Conservation (phyloP, 345 rosid genomes). For the Lumnitzera racemosa region DNA sequence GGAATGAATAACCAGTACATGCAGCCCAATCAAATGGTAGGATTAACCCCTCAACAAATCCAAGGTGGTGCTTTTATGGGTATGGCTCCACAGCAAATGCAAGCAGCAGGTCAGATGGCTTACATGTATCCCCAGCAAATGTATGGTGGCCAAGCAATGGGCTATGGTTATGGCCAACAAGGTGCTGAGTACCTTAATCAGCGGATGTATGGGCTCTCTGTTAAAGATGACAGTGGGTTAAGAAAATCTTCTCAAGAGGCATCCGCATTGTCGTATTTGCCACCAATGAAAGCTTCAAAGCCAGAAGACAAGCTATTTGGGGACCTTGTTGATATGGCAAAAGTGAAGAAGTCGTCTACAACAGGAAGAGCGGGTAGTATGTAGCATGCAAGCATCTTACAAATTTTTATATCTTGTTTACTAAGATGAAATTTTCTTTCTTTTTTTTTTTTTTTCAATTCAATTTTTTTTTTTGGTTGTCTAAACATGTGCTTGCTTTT, state of each 20-base stretch:
- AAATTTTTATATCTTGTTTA: conserved; percentile 13
- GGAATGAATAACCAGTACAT: conserved; percentile 14
- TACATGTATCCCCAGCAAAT: conserved; percentile 55
- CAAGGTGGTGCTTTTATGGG: conserved; percentile 61
- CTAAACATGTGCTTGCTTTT: conserved; percentile 9
- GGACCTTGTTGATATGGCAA: conserved; percentile 89
- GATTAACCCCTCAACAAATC: conserved; percentile 34
- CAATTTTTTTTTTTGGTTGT: conserved; percentile 14
- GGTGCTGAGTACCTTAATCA: conserved; percentile 58
- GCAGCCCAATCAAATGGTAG: conserved; percentile 34
- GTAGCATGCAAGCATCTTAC: conserved; percentile 27
- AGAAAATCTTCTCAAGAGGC: conserved; percentile 43
- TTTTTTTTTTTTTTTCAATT: conserved; percentile 3
- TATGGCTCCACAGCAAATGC: conserved; percentile 45
- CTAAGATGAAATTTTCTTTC: conserved; percentile 3
- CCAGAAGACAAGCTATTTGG: conserved; percentile 91
- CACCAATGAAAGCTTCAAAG: conserved; percentile 52
- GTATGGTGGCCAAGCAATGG: conserved; percentile 60
- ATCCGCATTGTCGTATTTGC: conserved; percentile 42
- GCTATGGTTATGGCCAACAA: conserved; percentile 68
- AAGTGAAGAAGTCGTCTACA: conserved; percentile 62
- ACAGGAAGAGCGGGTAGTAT: conserved; percentile 76
- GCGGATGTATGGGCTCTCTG: conserved; percentile 65
- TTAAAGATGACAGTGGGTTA: conserved; percentile 43
- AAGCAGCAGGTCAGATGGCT: conserved; percentile 35